These are phyloP conservation scores for Exophiala alcalophila DNA, from an alignment of 2,329 filamentous ascomycete genomes.

Conservation along the genomic window DNA sequence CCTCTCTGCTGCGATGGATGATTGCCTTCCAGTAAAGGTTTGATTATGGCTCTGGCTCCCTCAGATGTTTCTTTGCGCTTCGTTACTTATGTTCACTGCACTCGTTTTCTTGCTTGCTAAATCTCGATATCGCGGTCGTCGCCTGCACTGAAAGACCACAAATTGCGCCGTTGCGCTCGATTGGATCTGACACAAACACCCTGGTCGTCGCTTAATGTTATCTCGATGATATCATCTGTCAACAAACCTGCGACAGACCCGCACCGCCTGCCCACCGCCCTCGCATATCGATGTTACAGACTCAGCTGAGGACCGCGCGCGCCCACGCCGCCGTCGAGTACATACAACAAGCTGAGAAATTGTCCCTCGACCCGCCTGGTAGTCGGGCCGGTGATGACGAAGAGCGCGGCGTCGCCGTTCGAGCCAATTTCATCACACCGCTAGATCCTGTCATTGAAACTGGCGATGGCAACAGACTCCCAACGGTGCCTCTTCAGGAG, in stretches of 20 bases:
- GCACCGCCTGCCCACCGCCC: neutral
- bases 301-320: conserved; percentile 19
- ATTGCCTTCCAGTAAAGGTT: neutral
- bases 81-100: too few species aligned
- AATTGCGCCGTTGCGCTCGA: too few species aligned
- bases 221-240: conserved; percentile 11
- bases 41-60: too few species aligned
- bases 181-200: too few species aligned
- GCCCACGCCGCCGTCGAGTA: conserved; percentile 27
- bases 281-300: conserved; percentile 20
- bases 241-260: conserved; percentile 1
- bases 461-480: conserved; percentile 63
- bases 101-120: too few species aligned
- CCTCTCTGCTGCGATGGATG: conserved; percentile 2
- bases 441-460: conserved; percentile 71
- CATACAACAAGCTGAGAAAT: conserved; percentile 30
- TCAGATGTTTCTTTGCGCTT: too few species aligned
- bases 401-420: conserved; percentile 27
- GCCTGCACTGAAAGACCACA: too few species aligned
- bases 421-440: conserved; percentile 54
- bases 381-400: conserved; percentile 8
- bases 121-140: too few species aligned
- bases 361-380: conserved; percentile 29
- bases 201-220: too few species aligned
- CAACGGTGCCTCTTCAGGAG: conserved; percentile 66